A percentile compares a stretch with the other conserved stretches of the same genome.
These are phyloP conservation scores for Suhomyces terraborum DNA, from an alignment of 1,139 yeast genomes.

Conservation along the genomic window DNA sequence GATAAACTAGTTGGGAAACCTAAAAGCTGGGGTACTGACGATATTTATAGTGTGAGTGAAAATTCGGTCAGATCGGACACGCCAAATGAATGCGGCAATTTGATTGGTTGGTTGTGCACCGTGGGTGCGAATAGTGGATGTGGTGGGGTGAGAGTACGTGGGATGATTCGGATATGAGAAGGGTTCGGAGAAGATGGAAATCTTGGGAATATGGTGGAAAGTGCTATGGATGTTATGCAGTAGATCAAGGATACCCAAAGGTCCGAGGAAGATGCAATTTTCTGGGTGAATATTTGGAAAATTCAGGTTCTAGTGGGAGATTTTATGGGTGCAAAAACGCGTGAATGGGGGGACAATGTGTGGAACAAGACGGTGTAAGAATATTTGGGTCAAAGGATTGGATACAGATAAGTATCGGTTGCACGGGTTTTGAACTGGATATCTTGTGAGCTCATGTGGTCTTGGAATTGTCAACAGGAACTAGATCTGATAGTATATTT, in stretches of 20 bases:
- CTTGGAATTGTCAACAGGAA: no score
- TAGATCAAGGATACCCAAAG: no score
- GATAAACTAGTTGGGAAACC: neutral
- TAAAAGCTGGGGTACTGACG: slow-evolving; percentile 12
- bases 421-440: no score
- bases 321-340: slow-evolving; percentile 4
- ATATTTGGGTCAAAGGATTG: no score
- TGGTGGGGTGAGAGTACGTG: neutral
- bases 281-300: neutral
- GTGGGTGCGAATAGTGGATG: neutral
- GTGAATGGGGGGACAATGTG: neutral
- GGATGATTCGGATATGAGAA: neutral
- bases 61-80: slow-evolving; percentile 12
- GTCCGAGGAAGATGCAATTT: neutral
- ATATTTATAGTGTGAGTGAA: slow-evolving; percentile 7
- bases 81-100: slow-evolving; percentile 8
- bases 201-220: no score
- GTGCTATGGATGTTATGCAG: no score
- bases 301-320: neutral
- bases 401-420: no score
- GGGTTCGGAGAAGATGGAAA: no score
- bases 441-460: no score
- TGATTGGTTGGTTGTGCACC: slow-evolving; percentile 19
- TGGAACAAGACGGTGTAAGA: neutral
- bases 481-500: no score